These are phyloP conservation scores for Shiraia bambusicola DNA, from an alignment of 2,329 filamentous ascomycete species.

Conservation along the genomic window DNA sequence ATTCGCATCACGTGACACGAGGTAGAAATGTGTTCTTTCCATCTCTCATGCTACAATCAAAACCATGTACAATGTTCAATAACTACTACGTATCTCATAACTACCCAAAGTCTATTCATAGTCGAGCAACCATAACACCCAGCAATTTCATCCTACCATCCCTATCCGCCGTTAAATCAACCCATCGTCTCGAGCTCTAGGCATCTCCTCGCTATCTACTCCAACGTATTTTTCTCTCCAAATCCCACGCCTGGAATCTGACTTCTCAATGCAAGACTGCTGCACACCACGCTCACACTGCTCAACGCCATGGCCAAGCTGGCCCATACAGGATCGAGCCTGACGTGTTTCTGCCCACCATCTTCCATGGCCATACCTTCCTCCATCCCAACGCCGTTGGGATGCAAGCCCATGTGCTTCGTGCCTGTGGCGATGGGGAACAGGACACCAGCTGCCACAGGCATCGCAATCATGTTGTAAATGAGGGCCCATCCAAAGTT, in stretches of 20 bases:
- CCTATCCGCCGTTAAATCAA: not conserved
- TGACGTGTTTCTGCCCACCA: conserved; percentile 55
- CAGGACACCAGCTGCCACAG: conserved; percentile 77
- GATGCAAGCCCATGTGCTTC: conserved; percentile 50
- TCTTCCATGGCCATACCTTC: conserved; percentile 42
- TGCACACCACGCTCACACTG: conserved; percentile 83
- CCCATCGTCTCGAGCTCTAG: not conserved
- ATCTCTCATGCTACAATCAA: too few species aligned
- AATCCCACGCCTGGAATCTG: conserved; percentile 49
- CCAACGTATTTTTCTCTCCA: conserved; percentile 17
- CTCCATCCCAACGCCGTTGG: conserved; percentile 33
- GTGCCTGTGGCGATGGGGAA: conserved; percentile 58
- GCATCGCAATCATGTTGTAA: conserved; percentile 77
- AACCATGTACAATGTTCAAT: too few species aligned
- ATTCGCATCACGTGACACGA: too few species aligned
- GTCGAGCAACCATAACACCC: too few species aligned
- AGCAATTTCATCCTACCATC: not conserved
- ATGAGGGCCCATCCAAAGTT: conserved; percentile 85
- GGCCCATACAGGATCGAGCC: conserved; percentile 80
- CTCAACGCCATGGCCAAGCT: conserved; percentile 90
- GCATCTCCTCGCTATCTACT: not conserved
- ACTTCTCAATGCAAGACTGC: conserved; percentile 71
- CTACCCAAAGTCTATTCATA: too few species aligned
- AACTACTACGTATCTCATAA: too few species aligned
- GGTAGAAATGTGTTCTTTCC: too few species aligned